Evolutionary conservation across 352 stramenopile species (phyloP), one percentile per base, ranked within the genome.

Genomic region (Achlya hypogyna): DNA sequence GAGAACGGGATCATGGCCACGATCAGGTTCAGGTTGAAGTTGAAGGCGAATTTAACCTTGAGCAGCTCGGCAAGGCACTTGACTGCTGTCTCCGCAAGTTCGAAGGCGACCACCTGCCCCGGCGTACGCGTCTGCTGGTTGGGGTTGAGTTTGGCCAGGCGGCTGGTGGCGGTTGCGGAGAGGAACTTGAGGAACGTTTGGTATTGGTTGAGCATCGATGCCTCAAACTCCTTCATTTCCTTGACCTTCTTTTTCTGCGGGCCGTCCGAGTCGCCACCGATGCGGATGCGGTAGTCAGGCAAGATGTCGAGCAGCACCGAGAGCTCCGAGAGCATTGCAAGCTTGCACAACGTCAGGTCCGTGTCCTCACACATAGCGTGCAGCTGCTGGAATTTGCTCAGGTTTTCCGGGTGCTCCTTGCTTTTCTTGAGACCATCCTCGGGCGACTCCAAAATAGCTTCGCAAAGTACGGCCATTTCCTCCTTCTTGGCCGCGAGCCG

Each of bases 271-370:
- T 88, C 74, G 34, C 88, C 88, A 53, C 90, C 76, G 20, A 91
- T 53, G 64, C 94, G 90, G 54, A 99, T 98, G 56, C 95, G 86
- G 78, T 99, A 98, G 64, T 91, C 84, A 0, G 96, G 96, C 32
- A 98, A 56, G 32, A 99, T 96, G 62, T 99, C 96, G 43, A 97
- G 78, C 62, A 98, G 98, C 32, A 99, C 90, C 1, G 95, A 95
- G 18, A 98, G 73, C 52, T 97, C 75, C 8, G 92, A 98, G 51
- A 98, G 76, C 69, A 98, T 76, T 23, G 84, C 94, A 8, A 98
- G 78, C 56, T 91, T 89, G 66, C 83, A 78, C 51, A 96, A 77
- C 1, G 80, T 89, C 22, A 73, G 53, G 65, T 96, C 88, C 10
- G 79, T 74, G 51, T 96, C 88, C 22, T 74, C 74, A 40, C 75